Percentiles rank a stretch among this genome's conserved stretches.
These are phyloP conservation scores for Juglanconis sp. DNA, from an alignment of 2,329 filamentous ascomycete genomes.

Conservation along the genomic window DNA sequence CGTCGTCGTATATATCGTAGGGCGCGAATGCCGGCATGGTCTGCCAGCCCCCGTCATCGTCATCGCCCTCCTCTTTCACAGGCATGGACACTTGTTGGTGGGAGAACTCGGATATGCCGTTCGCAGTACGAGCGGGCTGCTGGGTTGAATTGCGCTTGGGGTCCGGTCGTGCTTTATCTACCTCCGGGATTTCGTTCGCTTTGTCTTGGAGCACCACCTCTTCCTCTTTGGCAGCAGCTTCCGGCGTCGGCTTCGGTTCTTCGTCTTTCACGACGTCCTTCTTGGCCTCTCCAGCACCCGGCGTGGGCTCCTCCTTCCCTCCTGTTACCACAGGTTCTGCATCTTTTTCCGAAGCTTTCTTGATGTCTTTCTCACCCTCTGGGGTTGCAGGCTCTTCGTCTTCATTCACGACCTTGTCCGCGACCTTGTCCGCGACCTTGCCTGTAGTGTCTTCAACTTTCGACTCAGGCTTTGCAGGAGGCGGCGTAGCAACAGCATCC, in stretches of 20 bases:
- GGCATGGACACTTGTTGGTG: slow-evolving; percentile 70
- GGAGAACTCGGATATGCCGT: slow-evolving; percentile 75
- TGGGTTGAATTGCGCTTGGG: slow-evolving; percentile 38
- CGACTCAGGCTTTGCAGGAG: background rate
- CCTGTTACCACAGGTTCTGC: background rate
- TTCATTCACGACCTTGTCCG: background rate
- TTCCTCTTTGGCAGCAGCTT: slow-evolving; percentile 11
- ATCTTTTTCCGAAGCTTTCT: background rate
- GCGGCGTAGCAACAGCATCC: slow-evolving; percentile 24
- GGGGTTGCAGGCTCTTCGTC: background rate
- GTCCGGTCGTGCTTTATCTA: slow-evolving; percentile 22
- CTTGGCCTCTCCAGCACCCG: background rate
- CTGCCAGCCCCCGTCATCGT: slow-evolving; percentile 78
- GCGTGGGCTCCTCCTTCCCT: background rate
- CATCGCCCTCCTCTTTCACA: slow-evolving; percentile 45
- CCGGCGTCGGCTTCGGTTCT: background rate
- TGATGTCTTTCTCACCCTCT: no score
- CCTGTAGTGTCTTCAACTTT: background rate
- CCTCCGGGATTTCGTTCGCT: slow-evolving; percentile 15
- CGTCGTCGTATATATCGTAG: slow-evolving; percentile 94
- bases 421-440: background rate
- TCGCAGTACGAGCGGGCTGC: slow-evolving; percentile 31
- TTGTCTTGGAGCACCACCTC: slow-evolving; percentile 13
- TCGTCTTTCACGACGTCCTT: background rate
- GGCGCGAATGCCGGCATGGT: slow-evolving; percentile 90